phyloP scores from a whole-genome alignment of 495 filamentous ascomycete genomes.

The Aspergillus sclerotioniger region DNA sequence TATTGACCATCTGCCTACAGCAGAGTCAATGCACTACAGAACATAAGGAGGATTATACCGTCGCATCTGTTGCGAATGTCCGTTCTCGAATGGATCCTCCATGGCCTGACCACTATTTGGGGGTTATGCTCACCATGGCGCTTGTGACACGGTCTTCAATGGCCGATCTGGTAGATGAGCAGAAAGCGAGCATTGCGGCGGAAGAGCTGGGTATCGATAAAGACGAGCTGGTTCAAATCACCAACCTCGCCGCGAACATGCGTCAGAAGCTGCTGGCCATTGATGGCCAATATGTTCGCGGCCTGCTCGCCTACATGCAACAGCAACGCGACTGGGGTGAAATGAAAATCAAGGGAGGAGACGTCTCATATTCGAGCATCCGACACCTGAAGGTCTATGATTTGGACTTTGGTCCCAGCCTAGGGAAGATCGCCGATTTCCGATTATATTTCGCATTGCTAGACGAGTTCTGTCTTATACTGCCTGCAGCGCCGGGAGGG shows the following conservation, averaged over 20 bases:
- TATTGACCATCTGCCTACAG: not conserved
- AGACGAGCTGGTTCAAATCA: not conserved
- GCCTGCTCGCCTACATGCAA: not conserved
- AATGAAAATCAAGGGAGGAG: not conserved
- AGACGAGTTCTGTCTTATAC: not conserved
- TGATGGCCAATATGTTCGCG: not conserved
- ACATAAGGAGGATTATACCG: not conserved
- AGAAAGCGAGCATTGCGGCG: not conserved
- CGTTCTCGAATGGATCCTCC: not conserved
- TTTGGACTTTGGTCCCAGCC: not conserved
- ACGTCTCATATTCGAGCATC: not conserved
- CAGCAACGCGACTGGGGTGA: not conserved
- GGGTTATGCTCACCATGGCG: not conserved
- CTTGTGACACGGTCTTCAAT: not conserved
- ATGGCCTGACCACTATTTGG: not conserved
- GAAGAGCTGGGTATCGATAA: not conserved
- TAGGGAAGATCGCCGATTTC: not conserved
- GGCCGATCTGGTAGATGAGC: not conserved
- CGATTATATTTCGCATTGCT: not conserved
- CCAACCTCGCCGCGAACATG: not conserved
- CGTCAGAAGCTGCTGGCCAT: not conserved
- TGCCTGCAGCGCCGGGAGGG: not conserved
- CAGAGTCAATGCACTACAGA: not conserved
- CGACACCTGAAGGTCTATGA: not conserved
- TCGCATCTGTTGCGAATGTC: not conserved